Evolutionary conservation across 441 rosid genomes (phyloP).

Genomic region (Metrosideros polymorpha): DNA sequence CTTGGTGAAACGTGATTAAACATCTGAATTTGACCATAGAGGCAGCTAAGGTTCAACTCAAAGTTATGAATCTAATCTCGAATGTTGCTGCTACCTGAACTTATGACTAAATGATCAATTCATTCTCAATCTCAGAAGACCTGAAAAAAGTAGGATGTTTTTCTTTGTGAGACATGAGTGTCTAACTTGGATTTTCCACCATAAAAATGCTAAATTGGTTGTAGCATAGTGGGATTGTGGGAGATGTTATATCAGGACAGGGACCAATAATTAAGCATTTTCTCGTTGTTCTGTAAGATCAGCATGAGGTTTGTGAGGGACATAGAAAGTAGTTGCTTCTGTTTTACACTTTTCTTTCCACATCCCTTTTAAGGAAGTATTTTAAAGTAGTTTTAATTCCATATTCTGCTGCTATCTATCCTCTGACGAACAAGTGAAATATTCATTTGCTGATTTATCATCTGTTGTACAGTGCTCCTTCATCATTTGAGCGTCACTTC

Average conservation of each 20-base stretch:
- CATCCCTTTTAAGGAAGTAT: neutral
- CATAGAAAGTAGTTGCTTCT: neutral
- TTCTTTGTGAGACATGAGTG: neutral
- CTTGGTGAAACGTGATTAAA: neutral
- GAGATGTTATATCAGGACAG: neutral
- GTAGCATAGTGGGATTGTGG: neutral
- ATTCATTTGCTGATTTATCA: neutral
- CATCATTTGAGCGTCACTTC: slow-evolving; percentile 63
- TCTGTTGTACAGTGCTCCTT: slow-evolving; percentile 49
- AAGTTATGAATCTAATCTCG: neutral
- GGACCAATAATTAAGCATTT: neutral
- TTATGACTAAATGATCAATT: neutral
- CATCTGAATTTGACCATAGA: neutral
- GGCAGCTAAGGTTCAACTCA: neutral
- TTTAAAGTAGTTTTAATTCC: neutral
- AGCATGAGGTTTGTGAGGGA: neutral
- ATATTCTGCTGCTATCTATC: neutral
- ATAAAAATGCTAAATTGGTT: neutral
- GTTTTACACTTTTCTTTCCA: neutral
- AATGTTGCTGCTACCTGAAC: neutral
- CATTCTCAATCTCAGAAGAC: neutral
- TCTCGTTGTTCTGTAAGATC: neutral
- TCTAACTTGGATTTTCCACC: neutral
- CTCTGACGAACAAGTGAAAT: neutral
- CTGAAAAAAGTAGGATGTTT: neutral